Evolutionary conservation across 805 yeast species (phyloP).

Genomic region (Zygoascus tannicola): DNA sequence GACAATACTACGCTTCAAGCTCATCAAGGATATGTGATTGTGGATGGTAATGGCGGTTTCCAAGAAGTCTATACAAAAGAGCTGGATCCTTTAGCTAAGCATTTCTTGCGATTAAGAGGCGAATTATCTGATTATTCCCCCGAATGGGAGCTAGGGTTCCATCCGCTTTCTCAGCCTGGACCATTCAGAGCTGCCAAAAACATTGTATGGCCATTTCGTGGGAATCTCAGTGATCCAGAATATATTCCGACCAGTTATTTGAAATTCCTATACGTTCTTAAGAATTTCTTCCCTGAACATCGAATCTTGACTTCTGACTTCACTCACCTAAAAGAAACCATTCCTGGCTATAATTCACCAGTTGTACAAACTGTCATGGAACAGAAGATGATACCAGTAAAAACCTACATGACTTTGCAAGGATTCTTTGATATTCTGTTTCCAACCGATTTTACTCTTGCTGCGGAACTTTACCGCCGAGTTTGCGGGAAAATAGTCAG

Average conservation of each 20-base stretch:
- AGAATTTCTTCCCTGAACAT: conserved; percentile 64
- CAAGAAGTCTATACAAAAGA: conserved; percentile 47
- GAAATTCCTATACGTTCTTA: conserved; percentile 54
- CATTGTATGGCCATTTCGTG: conserved; percentile 54
- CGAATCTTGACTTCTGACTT: conserved; percentile 68
- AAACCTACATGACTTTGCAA: conserved; percentile 73
- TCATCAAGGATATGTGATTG: conserved; percentile 65
- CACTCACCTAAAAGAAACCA: conserved; percentile 32
- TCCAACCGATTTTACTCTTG: conserved; percentile 64
- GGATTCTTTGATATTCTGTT: conserved; percentile 84
- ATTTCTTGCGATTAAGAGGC: conserved; percentile 49
- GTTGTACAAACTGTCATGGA: conserved; percentile 71
- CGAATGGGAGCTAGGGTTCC: conserved; percentile 32
- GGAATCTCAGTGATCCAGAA: conserved; percentile 60
- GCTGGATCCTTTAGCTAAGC: conserved; percentile 31
- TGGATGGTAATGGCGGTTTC: conserved; percentile 66
- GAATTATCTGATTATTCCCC: conserved; percentile 21
- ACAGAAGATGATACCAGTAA: conserved; percentile 56
- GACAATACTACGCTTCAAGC: conserved; percentile 60
- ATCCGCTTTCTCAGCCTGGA: conserved; percentile 52
- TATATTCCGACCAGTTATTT: conserved; percentile 71
- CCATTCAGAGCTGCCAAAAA: conserved; percentile 37
- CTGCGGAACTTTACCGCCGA: conserved; percentile 51
- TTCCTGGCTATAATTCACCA: conserved; percentile 57
- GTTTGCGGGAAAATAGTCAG: conserved; percentile 52